Percentiles rank a stretch among this genome's conserved stretches.
phyloP scores from a whole-genome alignment of 306 rosid species.

The Cajanus cajan region DNA sequence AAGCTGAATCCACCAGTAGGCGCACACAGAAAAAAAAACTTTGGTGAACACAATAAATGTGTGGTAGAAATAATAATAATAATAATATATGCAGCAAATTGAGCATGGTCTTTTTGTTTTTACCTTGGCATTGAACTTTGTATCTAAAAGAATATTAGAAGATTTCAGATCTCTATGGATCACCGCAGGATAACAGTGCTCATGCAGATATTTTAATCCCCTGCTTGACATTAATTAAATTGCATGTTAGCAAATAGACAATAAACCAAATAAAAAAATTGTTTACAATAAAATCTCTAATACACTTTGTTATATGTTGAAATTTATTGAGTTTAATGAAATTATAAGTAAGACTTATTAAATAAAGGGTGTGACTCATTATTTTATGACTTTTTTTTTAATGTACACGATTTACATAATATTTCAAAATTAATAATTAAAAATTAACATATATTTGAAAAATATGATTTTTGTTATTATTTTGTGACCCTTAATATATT shows the following conservation, averaged over 20 bases:
- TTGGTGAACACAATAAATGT: slow-evolving; percentile 26
- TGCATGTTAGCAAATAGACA: slow-evolving; percentile 30
- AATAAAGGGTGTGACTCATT: background rate
- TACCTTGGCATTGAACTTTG: slow-evolving; percentile 96
- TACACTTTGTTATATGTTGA: background rate
- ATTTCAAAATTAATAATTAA: too few species aligned
- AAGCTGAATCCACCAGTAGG: slow-evolving; percentile 58
- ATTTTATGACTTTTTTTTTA: background rate
- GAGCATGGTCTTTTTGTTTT: slow-evolving; percentile 25
- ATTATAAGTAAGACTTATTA: background rate
- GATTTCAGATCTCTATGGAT: slow-evolving; percentile 99
- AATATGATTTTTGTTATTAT: too few species aligned
- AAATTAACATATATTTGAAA: too few species aligned
- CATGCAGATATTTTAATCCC: slow-evolving; percentile 94
- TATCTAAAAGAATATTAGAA: slow-evolving; percentile 97
- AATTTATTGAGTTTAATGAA: background rate
- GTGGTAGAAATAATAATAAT: background rate
- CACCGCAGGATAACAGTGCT: slow-evolving; percentile 80
- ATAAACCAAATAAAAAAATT: background rate
- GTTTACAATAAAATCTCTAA: background rate
- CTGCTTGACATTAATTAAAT: slow-evolving; percentile 53
- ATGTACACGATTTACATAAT: too few species aligned
- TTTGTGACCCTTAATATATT: background rate
- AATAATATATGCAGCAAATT: background rate
- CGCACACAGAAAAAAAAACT: slow-evolving; percentile 19